Base-by-base conservation (phyloP, 176 grass and related monocot species). In the Saccharum officinarum region DNA sequence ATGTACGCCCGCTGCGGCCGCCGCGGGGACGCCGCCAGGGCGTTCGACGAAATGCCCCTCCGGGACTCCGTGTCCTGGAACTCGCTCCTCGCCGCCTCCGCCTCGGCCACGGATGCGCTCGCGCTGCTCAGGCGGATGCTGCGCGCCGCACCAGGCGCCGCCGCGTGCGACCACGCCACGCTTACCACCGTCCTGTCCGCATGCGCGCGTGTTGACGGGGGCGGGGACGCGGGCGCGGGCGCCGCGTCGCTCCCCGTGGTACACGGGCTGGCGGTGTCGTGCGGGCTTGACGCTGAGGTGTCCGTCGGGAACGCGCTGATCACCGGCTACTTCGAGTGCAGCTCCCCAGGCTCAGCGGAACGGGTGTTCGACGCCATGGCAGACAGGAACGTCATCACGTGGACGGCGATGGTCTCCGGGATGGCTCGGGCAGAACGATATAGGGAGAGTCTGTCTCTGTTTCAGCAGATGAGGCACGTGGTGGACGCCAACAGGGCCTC, bases 21-120 rank as follows among this genome's bases (percentile, higher is more conserved):
- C 57, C 45, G 87, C 18, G 20, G 54, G 5, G 89, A 74, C 75
- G 95, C 95, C 30, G 15, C 57, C 46, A 84, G 78, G 80, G 76
- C 85, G 87, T 98, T 98, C 80, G 95, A 95, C 67, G 78, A 86
- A 95, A 98, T 93, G 95, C 82, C 26, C 78, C 17, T 82, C 3
- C 94, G 85, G 82, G 95, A 98, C 71, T 88, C 95, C 42, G 23
- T 93, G 40, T 98, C 95, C 73, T 98, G 92, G 91, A 98, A 98
- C 75, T 95, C 95, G 8, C 80, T 98, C 81, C 83, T 98, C 60
- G 30, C 86, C 36, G 71, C 87, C 23, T 37, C 89, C 33, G 67
- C 83, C 12, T 84, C 77, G 5, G 46, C 75, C 71, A 4, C 55
- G 5, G 65, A 85, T 4, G 89, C 80, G 16, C 77, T 98, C 54